A percentile compares a stretch with the other conserved stretches of the same genome.
phyloP scores from a whole-genome alignment of 768 basidiomycete genomes.

The Termitomyces sp. region DNA sequence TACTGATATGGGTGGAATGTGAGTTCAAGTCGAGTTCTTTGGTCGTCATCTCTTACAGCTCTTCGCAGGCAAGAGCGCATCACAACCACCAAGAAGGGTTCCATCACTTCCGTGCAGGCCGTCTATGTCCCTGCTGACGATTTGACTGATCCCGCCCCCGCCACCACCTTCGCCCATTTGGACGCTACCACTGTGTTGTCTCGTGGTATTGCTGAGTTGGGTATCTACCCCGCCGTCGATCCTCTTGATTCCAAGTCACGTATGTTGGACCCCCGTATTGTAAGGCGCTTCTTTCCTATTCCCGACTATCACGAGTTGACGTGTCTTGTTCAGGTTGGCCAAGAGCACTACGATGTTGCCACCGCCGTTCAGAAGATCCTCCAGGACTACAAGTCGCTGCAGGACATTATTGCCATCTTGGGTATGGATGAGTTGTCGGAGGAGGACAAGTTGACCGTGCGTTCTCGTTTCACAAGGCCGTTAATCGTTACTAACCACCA shows the following conservation, averaged over 20 bases:
- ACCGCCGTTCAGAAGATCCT: slow-evolving; percentile 97
- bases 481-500: not conserved
- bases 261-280: slow-evolving; percentile 99
- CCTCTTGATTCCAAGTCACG: slow-evolving; percentile 99
- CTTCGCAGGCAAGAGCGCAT: slow-evolving; percentile 92
- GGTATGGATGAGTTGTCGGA: slow-evolving; percentile 99
- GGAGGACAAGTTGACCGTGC: slow-evolving; percentile 97
- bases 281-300: slow-evolving; percentile 30
- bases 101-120: slow-evolving; percentile 99
- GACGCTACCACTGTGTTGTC: slow-evolving; percentile 99
- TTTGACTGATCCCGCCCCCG: slow-evolving; percentile 99
- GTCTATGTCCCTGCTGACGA: slow-evolving; percentile 99
- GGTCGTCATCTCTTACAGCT: slow-evolving; percentile 5
- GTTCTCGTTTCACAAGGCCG: slow-evolving; percentile 17
- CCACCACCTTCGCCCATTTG: slow-evolving; percentile 99
- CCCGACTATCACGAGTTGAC: not conserved
- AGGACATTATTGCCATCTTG: slow-evolving; percentile 99
- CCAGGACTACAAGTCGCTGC: slow-evolving; percentile 93
- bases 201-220: slow-evolving; percentile 96
- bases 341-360: slow-evolving; percentile 94
- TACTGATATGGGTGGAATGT: slow-evolving; percentile 99
- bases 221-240: slow-evolving; percentile 99
- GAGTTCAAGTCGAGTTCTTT: slow-evolving; percentile 23
- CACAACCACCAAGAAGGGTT: slow-evolving; percentile 99
- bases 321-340: slow-evolving; percentile 49